Percentiles rank a stretch among this genome's conserved stretches.
Conservation (phyloP, 2,329 filamentous ascomycete genomes). For the Exophiala spinifera region DNA sequence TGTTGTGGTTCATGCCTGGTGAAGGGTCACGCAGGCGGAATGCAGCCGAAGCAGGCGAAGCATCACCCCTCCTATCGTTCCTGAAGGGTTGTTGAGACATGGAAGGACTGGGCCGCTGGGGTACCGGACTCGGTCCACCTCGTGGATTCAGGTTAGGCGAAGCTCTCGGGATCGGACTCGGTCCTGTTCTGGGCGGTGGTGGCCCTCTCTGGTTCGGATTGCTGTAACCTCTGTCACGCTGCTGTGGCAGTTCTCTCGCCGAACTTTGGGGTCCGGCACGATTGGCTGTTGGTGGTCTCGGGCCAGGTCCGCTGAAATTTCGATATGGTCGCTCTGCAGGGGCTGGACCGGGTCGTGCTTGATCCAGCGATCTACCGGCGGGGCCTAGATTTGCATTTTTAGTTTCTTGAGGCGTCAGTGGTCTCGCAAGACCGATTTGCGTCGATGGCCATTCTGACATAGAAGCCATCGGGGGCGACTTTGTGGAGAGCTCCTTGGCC, state of each 20-base stretch:
- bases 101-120: not conserved
- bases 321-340: conserved; percentile 12
- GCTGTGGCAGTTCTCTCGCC: conserved; percentile 1
- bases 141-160: conserved; percentile 13
- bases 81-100: conserved; percentile 7
- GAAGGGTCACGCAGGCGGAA: conserved; percentile 25
- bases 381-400: conserved; percentile 6
- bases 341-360: conserved; percentile 4
- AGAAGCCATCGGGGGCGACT: conserved; percentile 19
- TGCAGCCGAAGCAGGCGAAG: conserved; percentile 1
- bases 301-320: conserved; percentile 23
- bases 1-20: conserved; percentile 22
- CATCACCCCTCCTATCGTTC: not conserved
- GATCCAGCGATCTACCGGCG: conserved; percentile 1
- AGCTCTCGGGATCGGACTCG: conserved; percentile 14
- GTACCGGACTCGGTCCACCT: conserved; percentile 10
- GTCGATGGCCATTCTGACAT: conserved; percentile 20
- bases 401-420: conserved; percentile 19
- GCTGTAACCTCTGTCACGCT: conserved; percentile 18
- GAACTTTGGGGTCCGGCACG: conserved; percentile 14
- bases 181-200: conserved; percentile 14
- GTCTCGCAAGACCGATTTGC: conserved; percentile 23
- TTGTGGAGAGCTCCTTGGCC: conserved; percentile 14
- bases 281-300: conserved; percentile 15
- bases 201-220: conserved; percentile 13